phyloP scores from a whole-genome alignment of 129 eudicot species.

The Lactuca saligna region DNA sequence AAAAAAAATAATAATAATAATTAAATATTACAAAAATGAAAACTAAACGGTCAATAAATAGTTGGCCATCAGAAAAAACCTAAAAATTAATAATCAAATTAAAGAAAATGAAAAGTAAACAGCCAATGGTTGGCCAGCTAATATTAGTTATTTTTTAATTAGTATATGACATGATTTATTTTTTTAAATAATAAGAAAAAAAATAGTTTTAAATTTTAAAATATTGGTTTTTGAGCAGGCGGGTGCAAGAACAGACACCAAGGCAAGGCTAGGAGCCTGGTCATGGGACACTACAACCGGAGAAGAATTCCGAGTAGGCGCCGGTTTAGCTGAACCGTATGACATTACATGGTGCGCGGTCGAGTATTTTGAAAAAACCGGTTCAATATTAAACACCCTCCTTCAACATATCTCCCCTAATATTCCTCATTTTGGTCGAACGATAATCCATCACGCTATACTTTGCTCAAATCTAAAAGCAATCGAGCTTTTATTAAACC shows the following conservation, averaged over 20 bases:
- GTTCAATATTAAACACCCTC: slow-evolving; percentile 61
- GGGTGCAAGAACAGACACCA: slow-evolving; percentile 60
- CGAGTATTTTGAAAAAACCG: slow-evolving; percentile 77
- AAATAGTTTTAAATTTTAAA: not conserved
- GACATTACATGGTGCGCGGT: slow-evolving; percentile 74
- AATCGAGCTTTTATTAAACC: slow-evolving; percentile 47
- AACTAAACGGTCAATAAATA: too few relatives aligned
- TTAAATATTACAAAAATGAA: too few relatives aligned
- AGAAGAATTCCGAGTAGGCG: slow-evolving; percentile 90
- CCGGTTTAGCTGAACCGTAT: slow-evolving; percentile 87
- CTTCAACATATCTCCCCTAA: slow-evolving; percentile 59
- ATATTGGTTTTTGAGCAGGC: slow-evolving; percentile 31
- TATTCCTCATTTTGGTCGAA: slow-evolving; percentile 62
- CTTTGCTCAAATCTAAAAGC: slow-evolving; percentile 62
- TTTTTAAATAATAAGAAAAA: too few relatives aligned
- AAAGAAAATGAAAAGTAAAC: too few relatives aligned
- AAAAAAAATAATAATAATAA: too few relatives aligned
- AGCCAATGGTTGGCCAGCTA: too few relatives aligned
- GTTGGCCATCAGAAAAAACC: too few relatives aligned
- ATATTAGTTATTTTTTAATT: too few relatives aligned
- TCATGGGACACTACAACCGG: slow-evolving; percentile 78
- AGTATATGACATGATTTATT: too few relatives aligned
- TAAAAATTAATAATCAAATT: too few relatives aligned
- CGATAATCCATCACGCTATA: slow-evolving; percentile 79
- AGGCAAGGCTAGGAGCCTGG: slow-evolving; percentile 90